These are phyloP conservation scores for Saururus chinensis DNA, from an alignment of 164 flowering plant genomes.

Conservation along the genomic window DNA sequence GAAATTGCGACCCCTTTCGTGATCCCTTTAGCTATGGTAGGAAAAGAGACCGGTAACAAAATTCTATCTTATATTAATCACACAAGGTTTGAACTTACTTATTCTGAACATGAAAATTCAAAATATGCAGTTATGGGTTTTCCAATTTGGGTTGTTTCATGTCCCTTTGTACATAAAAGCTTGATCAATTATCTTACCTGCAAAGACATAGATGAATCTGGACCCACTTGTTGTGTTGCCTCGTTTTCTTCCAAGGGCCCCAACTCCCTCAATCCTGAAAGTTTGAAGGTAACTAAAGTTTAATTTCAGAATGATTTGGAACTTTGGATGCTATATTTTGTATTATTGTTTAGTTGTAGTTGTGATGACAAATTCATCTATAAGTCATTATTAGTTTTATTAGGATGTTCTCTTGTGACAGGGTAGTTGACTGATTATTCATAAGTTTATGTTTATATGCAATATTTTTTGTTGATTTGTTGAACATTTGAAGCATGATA, in stretches of 20 bases:
- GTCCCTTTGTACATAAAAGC: conserved; percentile 30
- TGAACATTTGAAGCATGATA: conserved; percentile 61
- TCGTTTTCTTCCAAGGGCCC: conserved; percentile 84
- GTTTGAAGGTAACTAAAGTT: conserved; percentile 47
- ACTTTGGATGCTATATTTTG: not conserved
- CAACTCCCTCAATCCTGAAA: conserved; percentile 53
- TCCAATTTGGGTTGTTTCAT: conserved; percentile 4
- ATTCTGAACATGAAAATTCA: conserved; percentile 4
- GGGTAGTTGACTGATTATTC: not conserved
- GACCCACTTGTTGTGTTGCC: conserved; percentile 64
- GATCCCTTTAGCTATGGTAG: conserved; percentile 64
- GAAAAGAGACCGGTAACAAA: conserved; percentile 26
- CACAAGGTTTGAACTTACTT: conserved; percentile 28
- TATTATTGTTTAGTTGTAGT: no score
- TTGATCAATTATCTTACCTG: conserved; percentile 33
- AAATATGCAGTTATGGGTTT: not conserved
- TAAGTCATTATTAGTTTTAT: no score
- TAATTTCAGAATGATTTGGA: not conserved
- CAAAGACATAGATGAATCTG: conserved; percentile 53
- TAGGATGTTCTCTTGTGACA: no score
- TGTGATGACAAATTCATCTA: no score
- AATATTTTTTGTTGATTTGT: conserved; percentile 96
- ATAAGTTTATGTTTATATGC: conserved; percentile 95
- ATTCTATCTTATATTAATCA: conserved; percentile 46
- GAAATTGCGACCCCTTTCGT: conserved; percentile 70